Percentiles rank a stretch among this genome's conserved stretches.
phyloP scores from a whole-genome alignment of 2,329 filamentous ascomycete species.

The Neofusicoccum sp. region DNA sequence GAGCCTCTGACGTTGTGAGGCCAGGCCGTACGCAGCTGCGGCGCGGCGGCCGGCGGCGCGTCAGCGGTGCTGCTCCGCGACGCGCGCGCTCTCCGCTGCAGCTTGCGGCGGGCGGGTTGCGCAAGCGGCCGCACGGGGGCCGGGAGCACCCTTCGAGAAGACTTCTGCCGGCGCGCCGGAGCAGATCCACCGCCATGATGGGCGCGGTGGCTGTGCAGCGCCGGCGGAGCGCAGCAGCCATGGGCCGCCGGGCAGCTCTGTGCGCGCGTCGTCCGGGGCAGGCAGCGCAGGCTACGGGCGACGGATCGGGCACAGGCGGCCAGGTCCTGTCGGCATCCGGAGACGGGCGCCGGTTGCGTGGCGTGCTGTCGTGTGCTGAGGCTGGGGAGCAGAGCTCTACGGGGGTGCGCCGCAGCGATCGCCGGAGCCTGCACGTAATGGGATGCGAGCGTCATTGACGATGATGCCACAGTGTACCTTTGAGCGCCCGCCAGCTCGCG shows the following conservation, averaged over 20 bases:
- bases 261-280: neutral
- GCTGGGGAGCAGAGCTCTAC: conserved; percentile 8
- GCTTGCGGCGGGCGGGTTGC: neutral
- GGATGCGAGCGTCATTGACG: conserved; percentile 1
- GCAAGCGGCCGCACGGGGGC: conserved; percentile 1
- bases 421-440: conserved; percentile 8
- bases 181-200: conserved; percentile 17
- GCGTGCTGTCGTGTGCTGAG: conserved; percentile 15
- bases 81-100: neutral
- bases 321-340: no score
- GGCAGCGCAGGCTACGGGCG: neutral
- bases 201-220: conserved; percentile 11
- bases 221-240: neutral
- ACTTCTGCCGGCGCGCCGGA: neutral
- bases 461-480: conserved; percentile 18
- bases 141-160: conserved; percentile 14
- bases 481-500: neutral
- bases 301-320: neutral
- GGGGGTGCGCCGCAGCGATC: conserved; percentile 12
- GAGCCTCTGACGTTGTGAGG: neutral
- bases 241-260: neutral
- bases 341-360: neutral
- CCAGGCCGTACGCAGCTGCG: neutral
- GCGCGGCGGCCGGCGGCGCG: neutral
- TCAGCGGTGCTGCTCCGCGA: neutral